Evolutionary conservation across 106 monocot genomes (phyloP).

Genomic region (Platanthera guangdongensis): DNA sequence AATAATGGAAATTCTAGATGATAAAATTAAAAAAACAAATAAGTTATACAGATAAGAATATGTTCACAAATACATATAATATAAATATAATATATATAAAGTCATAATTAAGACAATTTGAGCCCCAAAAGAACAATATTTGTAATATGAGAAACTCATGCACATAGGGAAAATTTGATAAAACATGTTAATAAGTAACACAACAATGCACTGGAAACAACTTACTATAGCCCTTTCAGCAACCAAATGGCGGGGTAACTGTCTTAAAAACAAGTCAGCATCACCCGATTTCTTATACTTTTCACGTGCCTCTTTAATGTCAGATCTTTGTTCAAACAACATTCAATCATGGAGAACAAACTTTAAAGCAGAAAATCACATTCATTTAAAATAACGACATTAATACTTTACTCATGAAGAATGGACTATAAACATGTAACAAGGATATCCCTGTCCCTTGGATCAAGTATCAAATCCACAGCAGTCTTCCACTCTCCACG

Average conservation of each 20-base stretch:
- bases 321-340: slow-evolving; percentile 55
- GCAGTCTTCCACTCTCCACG: slow-evolving; percentile 87
- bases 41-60: background rate
- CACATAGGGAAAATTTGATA: background rate
- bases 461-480: slow-evolving; percentile 83
- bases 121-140: background rate
- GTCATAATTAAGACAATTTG: background rate
- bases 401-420: background rate
- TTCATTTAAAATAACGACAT: background rate
- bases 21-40: background rate
- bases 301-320: slow-evolving; percentile 51
- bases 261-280: slow-evolving; percentile 54
- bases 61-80: background rate
- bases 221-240: slow-evolving; percentile 96
- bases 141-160: background rate
- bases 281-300: slow-evolving; percentile 67
- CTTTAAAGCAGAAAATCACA: background rate
- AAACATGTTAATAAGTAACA: background rate
- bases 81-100: too few species aligned
- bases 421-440: background rate
- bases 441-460: slow-evolving; percentile 99
- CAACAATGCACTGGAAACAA: slow-evolving; percentile 8
- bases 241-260: slow-evolving; percentile 67
- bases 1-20: too few species aligned
- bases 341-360: slow-evolving; percentile 32